Conservation (phyloP, 805 yeast genomes). For the Maudiozyma serrabonitensis region DNA sequence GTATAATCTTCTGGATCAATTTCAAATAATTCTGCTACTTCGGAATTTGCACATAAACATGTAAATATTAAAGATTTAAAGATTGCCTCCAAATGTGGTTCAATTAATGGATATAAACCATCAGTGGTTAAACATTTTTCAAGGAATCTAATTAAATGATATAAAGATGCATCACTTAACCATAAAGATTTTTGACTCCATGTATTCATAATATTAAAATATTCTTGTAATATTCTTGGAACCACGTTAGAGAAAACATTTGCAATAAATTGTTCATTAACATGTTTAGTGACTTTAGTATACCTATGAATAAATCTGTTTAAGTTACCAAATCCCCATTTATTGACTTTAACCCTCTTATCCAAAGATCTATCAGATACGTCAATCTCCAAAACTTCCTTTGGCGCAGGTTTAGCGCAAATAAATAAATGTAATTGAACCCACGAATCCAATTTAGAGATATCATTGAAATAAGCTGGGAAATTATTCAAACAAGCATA, state of each 20-base stretch:
- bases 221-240: slow-evolving; percentile 61
- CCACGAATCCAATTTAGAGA: slow-evolving; percentile 43
- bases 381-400: slow-evolving; percentile 39
- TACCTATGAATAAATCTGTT: slow-evolving; percentile 61
- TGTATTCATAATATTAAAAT: slow-evolving; percentile 36
- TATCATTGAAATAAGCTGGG: slow-evolving; percentile 40
- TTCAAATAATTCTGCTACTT: slow-evolving; percentile 61
- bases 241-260: slow-evolving; percentile 48
- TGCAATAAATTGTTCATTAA: slow-evolving; percentile 42
- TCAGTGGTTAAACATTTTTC: slow-evolving; percentile 50
- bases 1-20: slow-evolving; percentile 79
- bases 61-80: slow-evolving; percentile 68
- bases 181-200: slow-evolving; percentile 39
- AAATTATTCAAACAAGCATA: slow-evolving; percentile 50
- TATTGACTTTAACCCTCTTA: slow-evolving; percentile 60
- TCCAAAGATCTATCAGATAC: slow-evolving; percentile 38
- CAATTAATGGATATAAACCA: slow-evolving; percentile 52
- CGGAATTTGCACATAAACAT: slow-evolving; percentile 56
- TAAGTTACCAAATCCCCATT: slow-evolving; percentile 83
- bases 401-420: slow-evolving; percentile 46
- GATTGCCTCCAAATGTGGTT: slow-evolving; percentile 55
- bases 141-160: slow-evolving; percentile 54
- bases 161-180: slow-evolving; percentile 58
- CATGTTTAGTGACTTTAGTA: slow-evolving; percentile 35
- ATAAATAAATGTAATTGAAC: slow-evolving; percentile 54